Base-by-base conservation (phyloP, 345 rosid genomes). In the Populus euphratica region DNA sequence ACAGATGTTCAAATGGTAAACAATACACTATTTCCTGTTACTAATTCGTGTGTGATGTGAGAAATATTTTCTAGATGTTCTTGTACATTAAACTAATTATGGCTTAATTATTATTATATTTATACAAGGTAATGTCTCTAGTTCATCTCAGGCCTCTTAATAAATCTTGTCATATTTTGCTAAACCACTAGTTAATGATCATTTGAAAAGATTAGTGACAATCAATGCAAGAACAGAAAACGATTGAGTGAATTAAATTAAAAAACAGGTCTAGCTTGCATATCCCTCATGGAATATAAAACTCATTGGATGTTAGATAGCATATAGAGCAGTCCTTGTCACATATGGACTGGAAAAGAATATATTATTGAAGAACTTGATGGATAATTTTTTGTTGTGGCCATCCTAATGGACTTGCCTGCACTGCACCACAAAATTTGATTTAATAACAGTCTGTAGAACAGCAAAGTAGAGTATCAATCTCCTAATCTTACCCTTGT, bases 1-100 rank as follows among this genome's bases (percentile, higher is more conserved):
- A 78, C 79, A 12, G 67, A 59, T 67, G 64, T 73, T 80, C 82
- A 84, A 50, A 7, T 38, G 71, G 85, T 84, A 81, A 52, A 18
- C 20, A 52, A 18, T 52, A 5, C 65, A 23, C 11, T 1, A 10
- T 20, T 17, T 8, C 71, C 39, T 25, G 21, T 29, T 18, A 56
- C 16, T 33, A 33, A 54, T 49, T 31, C 5, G 20, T 29, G 13
- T 44, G 23, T 20, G 59, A 52, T 5, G 9, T 20, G 23, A 52
- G 59, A 52, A 52, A 52, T 5, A 5, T 52, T 6, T 6, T 52
- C 10, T 52, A 52, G 59, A 17, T 17, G 2, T 52, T 20, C 59
- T 18, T 52, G 59, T 52, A 2, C 23, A 52, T 17, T 52, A 52
- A 52, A 20, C 59, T 52, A 18, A 6, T 17, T 52, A n/a, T 17